Base-by-base conservation (phyloP, 805 yeast species). In the Ogataea polymorpha region DNA sequence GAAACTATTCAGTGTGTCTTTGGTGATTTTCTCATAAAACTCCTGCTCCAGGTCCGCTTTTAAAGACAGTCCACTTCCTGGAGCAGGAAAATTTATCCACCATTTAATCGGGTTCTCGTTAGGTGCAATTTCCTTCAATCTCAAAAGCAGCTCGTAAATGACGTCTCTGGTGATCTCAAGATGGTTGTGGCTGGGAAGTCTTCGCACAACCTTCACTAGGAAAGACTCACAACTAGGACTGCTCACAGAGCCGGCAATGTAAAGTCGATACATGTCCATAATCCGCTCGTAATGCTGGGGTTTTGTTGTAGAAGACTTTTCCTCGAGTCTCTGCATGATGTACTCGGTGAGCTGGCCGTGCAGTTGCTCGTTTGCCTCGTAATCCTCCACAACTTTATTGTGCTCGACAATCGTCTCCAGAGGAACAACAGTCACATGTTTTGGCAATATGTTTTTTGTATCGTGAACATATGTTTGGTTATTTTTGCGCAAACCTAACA, bases 41-140 rank as follows among this genome's bases (percentile, higher is more conserved):
- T 60, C 62, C 35, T 73, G 66, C 41, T 72, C 75, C 20, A 65
- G 31, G 38, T 72, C 71, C 1, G 77, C 60, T 48, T 68, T 70
- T 3, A 53, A 44, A 5, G 79, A 72, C 1, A 71, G 59, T 0
- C 66, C 66, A 12, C 68, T 62, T 1, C 56, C 52, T 1, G 86
- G 80, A 12, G 74, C 57, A 12, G 67, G 63, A 11, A 75, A 58
- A 3, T 70, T 62, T 25, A 65, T 66, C 33, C 77, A 70, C 76
- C 78, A 77, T 17, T 60, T 67, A 1, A 67, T 55, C 5, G 88
- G 88, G 50, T 80, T 78, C 21, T 63, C 68, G 23, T 51, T 53
- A 2, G 50, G 52, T 5, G 45, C 18, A 18, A 58, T 49, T 38
- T 53, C 59, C 3, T 59, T 61, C 12, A 67, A 53, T 6, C 59